Evolutionary conservation across 805 yeast genomes (phyloP).

Genomic region (Alloascoidea hylecoeti): DNA sequence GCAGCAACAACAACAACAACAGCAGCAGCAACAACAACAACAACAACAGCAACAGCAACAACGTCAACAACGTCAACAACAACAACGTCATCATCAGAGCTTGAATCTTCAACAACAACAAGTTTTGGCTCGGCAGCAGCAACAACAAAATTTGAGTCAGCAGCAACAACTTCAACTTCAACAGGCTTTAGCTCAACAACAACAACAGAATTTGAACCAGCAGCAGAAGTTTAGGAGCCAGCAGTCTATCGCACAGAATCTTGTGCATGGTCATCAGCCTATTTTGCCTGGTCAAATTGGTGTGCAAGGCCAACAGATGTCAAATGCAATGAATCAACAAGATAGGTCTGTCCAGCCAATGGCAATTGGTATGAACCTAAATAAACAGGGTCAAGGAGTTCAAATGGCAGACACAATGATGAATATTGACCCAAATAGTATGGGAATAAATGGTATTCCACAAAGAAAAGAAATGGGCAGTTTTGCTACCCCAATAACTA

Average conservation of each 20-base stretch:
- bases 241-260: background rate
- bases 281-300: background rate
- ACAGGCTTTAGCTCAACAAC: background rate
- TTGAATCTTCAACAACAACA: background rate
- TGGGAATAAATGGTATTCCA: no score
- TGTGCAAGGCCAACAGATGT: background rate
- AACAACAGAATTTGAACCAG: background rate
- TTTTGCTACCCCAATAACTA: background rate
- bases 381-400: no score
- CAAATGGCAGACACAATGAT: no score
- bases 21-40: constrained; percentile 6
- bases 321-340: background rate
- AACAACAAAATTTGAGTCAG: constrained; percentile 6
- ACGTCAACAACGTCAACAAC: constrained; percentile 1
- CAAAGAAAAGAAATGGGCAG: background rate
- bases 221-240: background rate
- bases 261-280: background rate
- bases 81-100: background rate
- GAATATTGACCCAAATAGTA: background rate
- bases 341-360: background rate
- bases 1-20: constrained; percentile 6
- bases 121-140: background rate
- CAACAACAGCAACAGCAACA: constrained; percentile 4
- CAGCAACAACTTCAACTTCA: constrained; percentile 5
- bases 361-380: background rate